Evolutionary conservation across 768 basidiomycete species (phyloP), one percentile per base, ranked within the genome.

Genomic region (Mycena crocata): DNA sequence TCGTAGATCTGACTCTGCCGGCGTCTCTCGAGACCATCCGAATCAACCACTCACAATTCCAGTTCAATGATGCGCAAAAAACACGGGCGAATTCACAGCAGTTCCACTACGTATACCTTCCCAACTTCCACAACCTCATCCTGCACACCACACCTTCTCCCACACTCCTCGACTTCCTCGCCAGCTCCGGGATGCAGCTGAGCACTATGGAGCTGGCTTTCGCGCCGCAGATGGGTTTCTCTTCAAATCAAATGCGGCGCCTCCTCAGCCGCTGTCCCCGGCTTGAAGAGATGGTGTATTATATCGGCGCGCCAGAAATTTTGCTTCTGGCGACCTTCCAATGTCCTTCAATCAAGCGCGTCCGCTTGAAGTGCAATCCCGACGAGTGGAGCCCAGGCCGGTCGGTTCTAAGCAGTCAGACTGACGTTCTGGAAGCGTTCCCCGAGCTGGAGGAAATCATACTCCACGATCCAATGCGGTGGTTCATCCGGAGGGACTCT

Each of bases 231-330:
- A 56, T 60, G 67, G 31, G 19, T 1, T 63, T 63, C 23, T 68
- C 67, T 30, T 45, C 62, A 26, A 35, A 32, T 28, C 61, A 63
- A 31, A 42, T 68, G 50, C 67, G 48, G 21, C 61, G 62, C 2
- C 45, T 68, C 13, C 30, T 68, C 24, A 26, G 57, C 26, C 62
- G 67, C 37, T 55, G 44, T 44, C 62, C 67, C 15, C 30, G 10
- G 12, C 40, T 68, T n/a, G 67, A 59, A 39, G 67, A 68, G 57
- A 57, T 68, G n/a, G 67, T 31, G 6, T 68, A 64, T 30, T 42
- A 39, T 24, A 26, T 68, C 35, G 67, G 60, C 42, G 62, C 67
- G 13, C 67, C 67, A 0, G 67, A 68, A 28, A 68, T 68, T 26
- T 42, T 51, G 5, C 45, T 57, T 1, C 67, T 64, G 35, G 15